Percentiles rank a stretch among this genome's conserved stretches.
Conservation (phyloP, 2,329 filamentous ascomycete species). For the Fusarium sp. region DNA sequence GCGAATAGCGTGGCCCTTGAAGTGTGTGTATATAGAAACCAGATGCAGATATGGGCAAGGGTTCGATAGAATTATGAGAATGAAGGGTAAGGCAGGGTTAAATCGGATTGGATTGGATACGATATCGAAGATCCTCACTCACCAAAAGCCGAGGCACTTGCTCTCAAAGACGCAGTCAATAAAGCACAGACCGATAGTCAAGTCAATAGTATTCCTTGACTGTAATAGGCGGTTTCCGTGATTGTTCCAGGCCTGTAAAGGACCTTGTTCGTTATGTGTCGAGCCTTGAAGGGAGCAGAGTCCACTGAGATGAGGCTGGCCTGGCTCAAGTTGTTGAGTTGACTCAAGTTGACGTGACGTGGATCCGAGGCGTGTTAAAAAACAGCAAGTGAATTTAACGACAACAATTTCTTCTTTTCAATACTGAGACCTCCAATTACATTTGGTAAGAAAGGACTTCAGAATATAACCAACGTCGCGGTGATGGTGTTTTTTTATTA, state of each 20-base stretch:
- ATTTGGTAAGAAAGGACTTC: background rate
- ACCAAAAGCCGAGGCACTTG: conserved; percentile 39
- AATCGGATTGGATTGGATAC: conserved; percentile 24
- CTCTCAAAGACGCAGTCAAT: conserved; percentile 5
- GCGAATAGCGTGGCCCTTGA: conserved; percentile 6
- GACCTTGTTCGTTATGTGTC: conserved; percentile 1
- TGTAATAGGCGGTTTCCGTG: conserved; percentile 1
- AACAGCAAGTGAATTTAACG: conserved; percentile 9
- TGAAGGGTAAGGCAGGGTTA: conserved; percentile 14
- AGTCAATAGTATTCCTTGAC: background rate
- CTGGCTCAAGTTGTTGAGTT: conserved; percentile 19
- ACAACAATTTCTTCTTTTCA: background rate
- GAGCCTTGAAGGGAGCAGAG: conserved; percentile 11
- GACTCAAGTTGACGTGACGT: conserved; percentile 31
- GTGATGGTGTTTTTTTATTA: conserved; percentile 12
- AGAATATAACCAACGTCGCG: conserved; percentile 2
- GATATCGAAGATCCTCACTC: conserved; percentile 27
- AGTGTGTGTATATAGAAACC: conserved; percentile 17
- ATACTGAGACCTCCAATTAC: background rate
- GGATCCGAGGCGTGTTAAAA: conserved; percentile 28
- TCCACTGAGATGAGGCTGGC: conserved; percentile 31
- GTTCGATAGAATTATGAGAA: conserved; percentile 26
- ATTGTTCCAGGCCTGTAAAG: conserved; percentile 3
- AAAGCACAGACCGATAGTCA: conserved; percentile 22
- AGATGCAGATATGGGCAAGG: conserved; percentile 21